These are phyloP conservation scores for Talaromyces sp. DNA, from an alignment of 2,329 filamentous ascomycete species.

Conservation along the genomic window DNA sequence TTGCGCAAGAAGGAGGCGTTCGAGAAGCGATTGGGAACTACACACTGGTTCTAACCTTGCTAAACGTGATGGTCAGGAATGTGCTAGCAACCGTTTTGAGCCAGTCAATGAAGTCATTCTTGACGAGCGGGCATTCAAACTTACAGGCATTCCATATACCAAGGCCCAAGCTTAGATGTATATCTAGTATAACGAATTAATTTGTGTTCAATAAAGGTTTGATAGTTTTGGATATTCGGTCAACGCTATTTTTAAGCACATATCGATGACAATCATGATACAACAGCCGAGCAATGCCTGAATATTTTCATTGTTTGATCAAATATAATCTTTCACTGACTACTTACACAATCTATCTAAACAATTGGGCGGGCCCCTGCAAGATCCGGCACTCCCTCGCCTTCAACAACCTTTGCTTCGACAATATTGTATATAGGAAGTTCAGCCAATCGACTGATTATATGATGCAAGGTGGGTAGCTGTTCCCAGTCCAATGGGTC, in stretches of 20 bases:
- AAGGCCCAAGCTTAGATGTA: neutral
- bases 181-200: neutral
- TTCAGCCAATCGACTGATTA: slow-evolving; percentile 53
- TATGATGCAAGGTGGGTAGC: slow-evolving; percentile 61
- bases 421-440: slow-evolving; percentile 59
- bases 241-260: neutral
- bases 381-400: slow-evolving; percentile 49
- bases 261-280: neutral
- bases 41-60: neutral
- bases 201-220: neutral
- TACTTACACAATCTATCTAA: neutral
- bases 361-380: slow-evolving; percentile 28
- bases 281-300: neutral
- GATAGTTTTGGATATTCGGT: neutral
- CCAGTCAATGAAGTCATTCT: slow-evolving; percentile 44
- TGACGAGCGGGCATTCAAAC: slow-evolving; percentile 44
- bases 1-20: slow-evolving; percentile 37
- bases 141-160: slow-evolving; percentile 53
- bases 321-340: neutral
- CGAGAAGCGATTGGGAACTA: slow-evolving; percentile 25
- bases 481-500: slow-evolving; percentile 53
- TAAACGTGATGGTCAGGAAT: neutral
- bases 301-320: neutral
- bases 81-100: slow-evolving; percentile 23
- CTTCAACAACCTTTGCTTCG: slow-evolving; percentile 56